Evolutionary conservation across 768 basidiomycete species (phyloP).

Genomic region (Termitomyces sp.): DNA sequence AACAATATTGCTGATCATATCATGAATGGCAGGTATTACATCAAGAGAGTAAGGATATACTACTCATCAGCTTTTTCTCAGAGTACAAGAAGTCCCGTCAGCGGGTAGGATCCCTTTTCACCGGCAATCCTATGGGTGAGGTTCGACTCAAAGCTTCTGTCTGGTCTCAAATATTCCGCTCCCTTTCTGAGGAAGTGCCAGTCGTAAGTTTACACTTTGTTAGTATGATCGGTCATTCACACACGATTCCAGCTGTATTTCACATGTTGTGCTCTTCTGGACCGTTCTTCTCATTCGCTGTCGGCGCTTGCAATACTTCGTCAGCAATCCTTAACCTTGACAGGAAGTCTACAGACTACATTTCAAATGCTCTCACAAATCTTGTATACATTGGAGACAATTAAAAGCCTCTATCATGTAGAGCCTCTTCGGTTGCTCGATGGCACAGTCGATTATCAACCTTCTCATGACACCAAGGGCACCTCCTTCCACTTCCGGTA

Average conservation of each 20-base stretch:
- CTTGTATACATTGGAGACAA: conserved; percentile 16
- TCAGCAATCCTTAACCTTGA: conserved; percentile 25
- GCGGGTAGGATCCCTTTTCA: conserved; percentile 15
- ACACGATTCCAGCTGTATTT: conserved; percentile 27
- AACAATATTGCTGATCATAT: conserved; percentile 27
- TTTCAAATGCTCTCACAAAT: conserved; percentile 16
- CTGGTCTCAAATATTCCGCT: conserved; percentile 10
- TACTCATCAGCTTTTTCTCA: conserved; percentile 2
- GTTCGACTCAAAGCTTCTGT: conserved; percentile 2
- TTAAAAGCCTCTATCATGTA: conserved; percentile 26
- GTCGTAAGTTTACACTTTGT: conserved; percentile 15
- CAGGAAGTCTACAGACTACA: conserved; percentile 16
- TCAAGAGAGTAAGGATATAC: not conserved
- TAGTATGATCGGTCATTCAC: not conserved
- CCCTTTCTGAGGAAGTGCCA: conserved; percentile 21
- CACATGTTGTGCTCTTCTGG: conserved; percentile 23
- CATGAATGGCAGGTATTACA: conserved; percentile 15
- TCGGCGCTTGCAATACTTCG: conserved; percentile 35
- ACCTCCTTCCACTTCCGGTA: conserved; percentile 25
- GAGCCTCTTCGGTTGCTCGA: conserved; percentile 18
- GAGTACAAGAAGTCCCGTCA: conserved; percentile 22
- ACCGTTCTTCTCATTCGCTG: conserved; percentile 29
- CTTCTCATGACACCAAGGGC: conserved; percentile 14
- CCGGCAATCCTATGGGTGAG: conserved; percentile 13
- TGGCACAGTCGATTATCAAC: conserved; percentile 21